These are phyloP conservation scores for Withania somnifera DNA, from an alignment of 305 asterid genomes.

Conservation along the genomic window DNA sequence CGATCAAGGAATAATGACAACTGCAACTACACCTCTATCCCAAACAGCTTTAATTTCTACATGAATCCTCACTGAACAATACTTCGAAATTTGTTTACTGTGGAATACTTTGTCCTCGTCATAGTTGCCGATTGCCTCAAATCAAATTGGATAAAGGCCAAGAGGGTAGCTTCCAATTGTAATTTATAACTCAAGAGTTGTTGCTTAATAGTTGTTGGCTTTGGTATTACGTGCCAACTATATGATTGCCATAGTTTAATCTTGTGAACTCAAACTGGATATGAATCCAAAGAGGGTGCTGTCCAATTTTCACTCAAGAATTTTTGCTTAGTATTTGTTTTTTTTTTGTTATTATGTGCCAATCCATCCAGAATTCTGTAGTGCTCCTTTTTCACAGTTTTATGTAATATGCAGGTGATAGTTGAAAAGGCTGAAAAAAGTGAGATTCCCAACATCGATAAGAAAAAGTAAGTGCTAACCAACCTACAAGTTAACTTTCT, in stretches of 20 bases:
- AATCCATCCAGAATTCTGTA: neutral
- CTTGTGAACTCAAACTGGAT: neutral
- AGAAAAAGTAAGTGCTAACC: slow-evolving; percentile 26
- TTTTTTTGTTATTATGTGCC: neutral
- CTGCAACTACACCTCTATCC: neutral
- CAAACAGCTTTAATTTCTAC: neutral
- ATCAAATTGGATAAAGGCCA: neutral
- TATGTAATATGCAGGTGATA: slow-evolving; percentile 21
- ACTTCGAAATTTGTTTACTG: neutral
- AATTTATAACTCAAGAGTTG: neutral
- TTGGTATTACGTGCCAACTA: neutral
- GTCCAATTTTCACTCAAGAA: neutral
- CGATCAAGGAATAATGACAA: neutral
- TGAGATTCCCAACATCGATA: slow-evolving; percentile 37
- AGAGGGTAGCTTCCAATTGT: neutral
- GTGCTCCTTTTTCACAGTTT: neutral
- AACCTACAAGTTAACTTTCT: neutral
- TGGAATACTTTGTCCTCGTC: neutral
- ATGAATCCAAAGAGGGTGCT: neutral
- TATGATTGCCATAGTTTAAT: neutral
- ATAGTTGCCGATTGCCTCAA: neutral
- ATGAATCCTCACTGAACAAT: neutral
- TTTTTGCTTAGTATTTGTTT: neutral
- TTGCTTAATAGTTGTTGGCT: neutral
- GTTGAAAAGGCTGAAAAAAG: slow-evolving; percentile 45